phyloP scores from a whole-genome alignment of 768 basidiomycete genomes.

The Tylopilus subfusipes region DNA sequence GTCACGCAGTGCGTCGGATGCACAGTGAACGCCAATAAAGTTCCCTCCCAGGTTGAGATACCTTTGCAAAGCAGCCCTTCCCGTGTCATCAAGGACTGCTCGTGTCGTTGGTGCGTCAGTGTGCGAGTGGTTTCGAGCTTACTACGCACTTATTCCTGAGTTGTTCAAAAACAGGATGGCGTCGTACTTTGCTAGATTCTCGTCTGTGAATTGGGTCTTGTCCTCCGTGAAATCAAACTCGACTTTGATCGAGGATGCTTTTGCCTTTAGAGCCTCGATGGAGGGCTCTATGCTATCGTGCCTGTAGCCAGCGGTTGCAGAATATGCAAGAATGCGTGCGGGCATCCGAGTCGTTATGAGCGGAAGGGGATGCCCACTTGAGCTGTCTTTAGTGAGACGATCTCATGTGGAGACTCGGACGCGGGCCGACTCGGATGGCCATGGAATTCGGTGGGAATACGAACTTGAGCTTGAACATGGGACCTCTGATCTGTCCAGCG shows the following conservation, averaged over 20 bases:
- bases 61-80: slow-evolving; percentile 57
- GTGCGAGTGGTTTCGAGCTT: background rate
- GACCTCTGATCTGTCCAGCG: background rate
- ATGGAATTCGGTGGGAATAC: slow-evolving; percentile 21
- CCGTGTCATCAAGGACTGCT: slow-evolving; percentile 53
- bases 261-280: slow-evolving; percentile 49
- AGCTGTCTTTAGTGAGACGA: background rate
- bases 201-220: slow-evolving; percentile 49
- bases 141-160: slow-evolving; percentile 59
- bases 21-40: slow-evolving; percentile 66
- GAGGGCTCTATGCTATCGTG: slow-evolving; percentile 78
- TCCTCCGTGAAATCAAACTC: slow-evolving; percentile 68
- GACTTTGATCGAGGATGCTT: slow-evolving; percentile 45
- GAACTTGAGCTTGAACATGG: slow-evolving; percentile 5
- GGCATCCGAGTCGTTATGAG: slow-evolving; percentile 22
- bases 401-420: background rate
- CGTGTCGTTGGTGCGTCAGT: background rate
- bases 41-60: slow-evolving; percentile 69
- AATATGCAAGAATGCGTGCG: slow-evolving; percentile 53
- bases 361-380: background rate
- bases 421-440: too few relatives aligned
- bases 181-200: slow-evolving; percentile 54
- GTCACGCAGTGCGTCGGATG: slow-evolving; percentile 57
- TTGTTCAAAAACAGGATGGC: slow-evolving; percentile 66
- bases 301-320: slow-evolving; percentile 57